Evolutionary conservation across 495 filamentous ascomycete species (phyloP), one percentile per base, ranked within the genome.

Genomic region (Lophium mytilinum): DNA sequence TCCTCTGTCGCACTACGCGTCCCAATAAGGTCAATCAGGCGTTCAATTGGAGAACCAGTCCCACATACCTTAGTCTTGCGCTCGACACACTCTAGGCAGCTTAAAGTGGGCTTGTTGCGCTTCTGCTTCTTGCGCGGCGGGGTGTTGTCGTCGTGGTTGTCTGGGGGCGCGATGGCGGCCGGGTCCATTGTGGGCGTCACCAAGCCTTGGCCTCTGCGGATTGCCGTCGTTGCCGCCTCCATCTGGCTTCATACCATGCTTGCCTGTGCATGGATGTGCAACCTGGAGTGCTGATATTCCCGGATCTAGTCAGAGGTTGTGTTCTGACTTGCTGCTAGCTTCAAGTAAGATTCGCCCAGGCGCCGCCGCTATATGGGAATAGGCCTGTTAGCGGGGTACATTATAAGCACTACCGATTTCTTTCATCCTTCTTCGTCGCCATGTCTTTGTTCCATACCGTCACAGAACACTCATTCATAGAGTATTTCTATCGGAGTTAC

Each of bases 101-200:
- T 86, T 40, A 89, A 63, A 1, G 84, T 89, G 4, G 85, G 85
- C 64, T 89, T 89, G 70, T 89, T 89, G 21, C 85, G 75, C 67
- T 84, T 87, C 68, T 86, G 84, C 68, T 83, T 86, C 69, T 84
- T 85, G 69, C 45, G 43, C 4, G 58, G 55, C 35, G 62, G 58
- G 43, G 33, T 12, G 8, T 9, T 33, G 17, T 24, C 18, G 33
- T 48, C 45, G 21, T 18, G 8, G 24, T 6, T 30, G 24, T 30
- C 24, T 3, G 24, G 24, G 24, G 2, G 45, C 14, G 4, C 7
- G 21, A 30, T 19, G 7, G 45, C 19, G 15, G 9, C 21, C 12
- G 18, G 17, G 45, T 2, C 39, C 17, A 14, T 12, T 1, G 39
- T 41, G 39, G 39, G 11, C 39, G 11, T 12, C 17, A 41, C 18